phyloP scores from a whole-genome alignment of 305 asterid genomes.

The Fraxinus floribunda region DNA sequence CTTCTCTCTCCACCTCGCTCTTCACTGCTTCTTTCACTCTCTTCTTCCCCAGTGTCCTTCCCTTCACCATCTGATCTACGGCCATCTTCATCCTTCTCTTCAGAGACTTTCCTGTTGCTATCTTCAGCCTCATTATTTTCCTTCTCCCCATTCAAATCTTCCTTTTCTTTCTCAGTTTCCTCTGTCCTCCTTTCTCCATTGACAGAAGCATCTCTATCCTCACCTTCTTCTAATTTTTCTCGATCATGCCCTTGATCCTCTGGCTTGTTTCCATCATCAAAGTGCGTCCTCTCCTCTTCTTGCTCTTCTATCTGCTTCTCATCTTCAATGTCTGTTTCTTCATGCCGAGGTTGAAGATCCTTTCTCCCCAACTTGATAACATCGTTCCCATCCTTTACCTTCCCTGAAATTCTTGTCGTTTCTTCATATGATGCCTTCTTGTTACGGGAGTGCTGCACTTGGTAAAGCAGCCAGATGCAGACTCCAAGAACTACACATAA shows the following conservation, averaged over 20 bases:
- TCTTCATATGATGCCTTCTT: slow-evolving; percentile 45
- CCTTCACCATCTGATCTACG: not conserved
- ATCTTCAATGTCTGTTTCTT: slow-evolving; percentile 32
- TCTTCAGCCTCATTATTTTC: slow-evolving; percentile 31
- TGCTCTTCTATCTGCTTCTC: slow-evolving; percentile 46
- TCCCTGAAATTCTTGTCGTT: slow-evolving; percentile 29
- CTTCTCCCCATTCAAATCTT: slow-evolving; percentile 31
- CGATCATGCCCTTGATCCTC: slow-evolving; percentile 51
- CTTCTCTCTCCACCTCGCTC: slow-evolving; percentile 20
- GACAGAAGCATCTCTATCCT: slow-evolving; percentile 23
- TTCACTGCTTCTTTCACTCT: slow-evolving; percentile 19
- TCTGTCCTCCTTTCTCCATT: slow-evolving; percentile 36
- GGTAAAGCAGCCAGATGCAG: slow-evolving; percentile 80
- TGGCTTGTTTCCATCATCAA: slow-evolving; percentile 59
- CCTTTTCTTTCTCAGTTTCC: slow-evolving; percentile 27
- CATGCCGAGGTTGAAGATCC: slow-evolving; percentile 49
- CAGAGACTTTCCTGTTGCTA: slow-evolving; percentile 8
- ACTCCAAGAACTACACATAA: slow-evolving; percentile 62
- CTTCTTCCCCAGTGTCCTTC: slow-evolving; percentile 26
- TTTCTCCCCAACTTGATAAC: slow-evolving; percentile 68
- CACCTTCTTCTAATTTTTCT: slow-evolving; percentile 38
- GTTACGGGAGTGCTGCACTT: slow-evolving; percentile 68
- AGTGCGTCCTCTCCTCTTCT: slow-evolving; percentile 43
- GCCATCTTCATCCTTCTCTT: slow-evolving; percentile 2
- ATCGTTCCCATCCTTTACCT: slow-evolving; percentile 34